These are phyloP conservation scores for Trichocomaceae sp. DNA, from an alignment of 2,329 filamentous ascomycete species.

Conservation along the genomic window DNA sequence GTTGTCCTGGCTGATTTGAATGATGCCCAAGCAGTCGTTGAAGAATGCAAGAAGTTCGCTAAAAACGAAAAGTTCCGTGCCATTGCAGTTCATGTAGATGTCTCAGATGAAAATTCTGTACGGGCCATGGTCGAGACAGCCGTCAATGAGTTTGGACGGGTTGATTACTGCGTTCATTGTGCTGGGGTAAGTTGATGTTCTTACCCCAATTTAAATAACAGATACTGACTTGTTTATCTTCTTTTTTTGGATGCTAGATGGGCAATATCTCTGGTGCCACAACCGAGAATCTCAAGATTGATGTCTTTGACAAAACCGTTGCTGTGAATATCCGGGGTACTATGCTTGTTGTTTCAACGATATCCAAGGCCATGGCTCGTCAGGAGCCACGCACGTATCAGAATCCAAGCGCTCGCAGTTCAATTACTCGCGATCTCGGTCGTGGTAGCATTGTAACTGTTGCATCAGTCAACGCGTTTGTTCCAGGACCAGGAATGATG, in stretches of 20 bases:
- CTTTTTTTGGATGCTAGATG: background rate
- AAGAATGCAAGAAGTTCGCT: slow-evolving; percentile 21
- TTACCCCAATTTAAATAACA: background rate
- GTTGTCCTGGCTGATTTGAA: slow-evolving; percentile 24
- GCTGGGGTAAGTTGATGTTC: slow-evolving; percentile 16
- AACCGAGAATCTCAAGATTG: slow-evolving; percentile 16
- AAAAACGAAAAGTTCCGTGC: slow-evolving; percentile 20
- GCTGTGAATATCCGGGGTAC: slow-evolving; percentile 36
- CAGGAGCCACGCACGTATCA: slow-evolving; percentile 29
- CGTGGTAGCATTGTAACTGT: slow-evolving; percentile 35
- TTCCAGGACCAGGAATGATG: slow-evolving; percentile 28
- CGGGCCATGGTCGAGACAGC: slow-evolving; percentile 20
- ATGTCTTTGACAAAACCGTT: slow-evolving; percentile 28
- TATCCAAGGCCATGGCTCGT: slow-evolving; percentile 14
- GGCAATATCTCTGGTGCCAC: background rate
- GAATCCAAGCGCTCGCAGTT: slow-evolving; percentile 19
- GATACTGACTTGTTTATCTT: background rate
- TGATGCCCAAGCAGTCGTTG: slow-evolving; percentile 15
- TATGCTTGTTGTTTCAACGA: slow-evolving; percentile 34
- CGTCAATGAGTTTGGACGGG: slow-evolving; percentile 18
- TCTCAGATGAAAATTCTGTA: slow-evolving; percentile 17
- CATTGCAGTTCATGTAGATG: slow-evolving; percentile 22
- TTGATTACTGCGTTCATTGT: slow-evolving; percentile 23
- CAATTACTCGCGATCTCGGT: slow-evolving; percentile 16
- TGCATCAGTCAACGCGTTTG: slow-evolving; percentile 29